Base-by-base conservation (phyloP, 441 rosid genomes). In the Aquilaria agallochum region DNA sequence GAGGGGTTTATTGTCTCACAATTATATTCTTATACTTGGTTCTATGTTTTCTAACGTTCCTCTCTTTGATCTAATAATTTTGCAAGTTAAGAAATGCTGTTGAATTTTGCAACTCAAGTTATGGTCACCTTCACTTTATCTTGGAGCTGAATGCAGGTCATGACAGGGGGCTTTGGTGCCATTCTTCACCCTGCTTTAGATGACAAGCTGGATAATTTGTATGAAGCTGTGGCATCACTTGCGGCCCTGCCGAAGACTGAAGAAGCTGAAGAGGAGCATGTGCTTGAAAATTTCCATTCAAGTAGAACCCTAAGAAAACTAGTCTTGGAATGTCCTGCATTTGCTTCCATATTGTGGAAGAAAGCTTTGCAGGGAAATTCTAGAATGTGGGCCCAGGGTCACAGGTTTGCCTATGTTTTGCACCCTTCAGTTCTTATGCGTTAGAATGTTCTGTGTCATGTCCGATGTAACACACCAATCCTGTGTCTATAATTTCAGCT, bases 261-360 rank as follows among this genome's bases (percentile, higher is more conserved):
- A 62, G 86, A 77, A 66, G 44, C 83, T 2, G 68, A 77, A 31
- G 63, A 72, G 64, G 88, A 87, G 55, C 97, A 95, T 64, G 74
- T 85, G 69, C 84, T 92, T 31, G 95, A 90, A 74, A 80, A 86
- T 76, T 90, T 88, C 72, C 96, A 95, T 71, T 87, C 97, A 27
- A 90, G 89, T 73, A 82, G 97, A 60, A 84, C 84, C 48, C 79
- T 92, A 72, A 83, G 97, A 77, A 92, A 90, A 74, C 80, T 92
- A 56, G 68, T 92, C 59, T 57, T 92, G 65, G 87, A 87, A 33
- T 75, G 88, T 78, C 80, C 99, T 31, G 40, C 68, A 27, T 87
- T 95, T 62, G 97, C 96, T n/a, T 59, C 79, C 61, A 78, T 76
- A 33, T 78, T 95, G 48, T 95, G 89, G 93, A 74, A 76, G 69